Conservation (phyloP, 345 rosid species). For the Trapa bicornis region DNA sequence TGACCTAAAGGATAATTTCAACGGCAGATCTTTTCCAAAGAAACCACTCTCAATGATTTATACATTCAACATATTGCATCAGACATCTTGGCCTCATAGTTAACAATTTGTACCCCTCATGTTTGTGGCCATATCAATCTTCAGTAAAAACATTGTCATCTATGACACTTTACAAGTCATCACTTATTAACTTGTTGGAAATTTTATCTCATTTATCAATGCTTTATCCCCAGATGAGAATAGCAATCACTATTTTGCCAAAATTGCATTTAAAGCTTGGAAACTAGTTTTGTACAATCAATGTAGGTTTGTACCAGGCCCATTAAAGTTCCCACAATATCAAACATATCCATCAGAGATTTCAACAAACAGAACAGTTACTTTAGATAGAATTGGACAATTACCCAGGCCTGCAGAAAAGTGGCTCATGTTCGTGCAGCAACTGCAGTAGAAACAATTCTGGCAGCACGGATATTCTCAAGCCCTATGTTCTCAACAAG, state of each 20-base stretch:
- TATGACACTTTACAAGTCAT: neutral
- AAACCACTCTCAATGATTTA: too few species aligned
- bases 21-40: neutral
- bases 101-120: neutral
- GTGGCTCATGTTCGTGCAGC: conserved; percentile 78
- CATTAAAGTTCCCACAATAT: neutral
- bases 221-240: neutral
- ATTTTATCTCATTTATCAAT: neutral
- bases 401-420: conserved; percentile 93
- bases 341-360: neutral
- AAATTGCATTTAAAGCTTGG: neutral
- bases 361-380: neutral
- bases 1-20: neutral
- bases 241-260: neutral
- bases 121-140: neutral
- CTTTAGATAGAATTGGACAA: neutral
- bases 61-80: neutral
- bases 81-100: neutral
- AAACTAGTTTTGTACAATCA: neutral
- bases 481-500: conserved; percentile 78
- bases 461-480: conserved; percentile 65
- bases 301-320: neutral
- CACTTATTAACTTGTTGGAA: neutral
- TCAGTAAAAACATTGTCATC: neutral
- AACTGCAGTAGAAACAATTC: conserved; percentile 81